A percentile compares a stretch with the other conserved stretches of the same genome.
Conservation (phyloP, 352 stramenopile genomes). For the Phytophthora citrophthora region DNA sequence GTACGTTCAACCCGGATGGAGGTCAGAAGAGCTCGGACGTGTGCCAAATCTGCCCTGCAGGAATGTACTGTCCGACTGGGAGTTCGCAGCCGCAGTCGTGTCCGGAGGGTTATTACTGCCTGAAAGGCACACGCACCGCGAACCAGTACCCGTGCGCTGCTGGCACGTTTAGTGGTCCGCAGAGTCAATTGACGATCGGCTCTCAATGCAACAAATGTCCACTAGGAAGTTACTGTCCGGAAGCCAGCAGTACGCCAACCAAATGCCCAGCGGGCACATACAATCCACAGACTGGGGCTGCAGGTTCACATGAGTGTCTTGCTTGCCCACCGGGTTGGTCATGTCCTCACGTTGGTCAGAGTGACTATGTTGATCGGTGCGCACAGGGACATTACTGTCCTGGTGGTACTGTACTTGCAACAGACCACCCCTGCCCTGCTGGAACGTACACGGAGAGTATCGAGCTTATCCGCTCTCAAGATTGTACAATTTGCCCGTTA, state of each 20-base stretch:
- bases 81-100: conserved; percentile 58
- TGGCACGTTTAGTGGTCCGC: conserved; percentile 81
- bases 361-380: conserved; percentile 66
- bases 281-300: conserved; percentile 59
- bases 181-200: conserved; percentile 53
- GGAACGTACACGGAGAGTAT: conserved; percentile 76
- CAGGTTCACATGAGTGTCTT: conserved; percentile 64
- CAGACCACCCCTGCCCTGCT: conserved; percentile 69
- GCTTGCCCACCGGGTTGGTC: conserved; percentile 76
- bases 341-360: conserved; percentile 74
- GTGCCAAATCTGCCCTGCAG: conserved; percentile 66
- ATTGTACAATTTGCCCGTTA: conserved; percentile 83
- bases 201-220: conserved; percentile 66
- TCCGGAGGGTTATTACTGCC: conserved; percentile 86
- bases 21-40: conserved; percentile 54
- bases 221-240: conserved; percentile 84
- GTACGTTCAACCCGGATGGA: conserved; percentile 78
- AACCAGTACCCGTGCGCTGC: conserved; percentile 88
- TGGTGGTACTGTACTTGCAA: conserved; percentile 57
- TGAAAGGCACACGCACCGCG: conserved; percentile 58
- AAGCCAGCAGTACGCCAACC: conserved; percentile 72
- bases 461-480: conserved; percentile 67
- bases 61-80: conserved; percentile 71
- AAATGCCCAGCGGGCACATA: conserved; percentile 79
- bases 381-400: conserved; percentile 79